phyloP scores from a whole-genome alignment of 2,329 filamentous ascomycete genomes.

The Reticulascus tulasneorum region DNA sequence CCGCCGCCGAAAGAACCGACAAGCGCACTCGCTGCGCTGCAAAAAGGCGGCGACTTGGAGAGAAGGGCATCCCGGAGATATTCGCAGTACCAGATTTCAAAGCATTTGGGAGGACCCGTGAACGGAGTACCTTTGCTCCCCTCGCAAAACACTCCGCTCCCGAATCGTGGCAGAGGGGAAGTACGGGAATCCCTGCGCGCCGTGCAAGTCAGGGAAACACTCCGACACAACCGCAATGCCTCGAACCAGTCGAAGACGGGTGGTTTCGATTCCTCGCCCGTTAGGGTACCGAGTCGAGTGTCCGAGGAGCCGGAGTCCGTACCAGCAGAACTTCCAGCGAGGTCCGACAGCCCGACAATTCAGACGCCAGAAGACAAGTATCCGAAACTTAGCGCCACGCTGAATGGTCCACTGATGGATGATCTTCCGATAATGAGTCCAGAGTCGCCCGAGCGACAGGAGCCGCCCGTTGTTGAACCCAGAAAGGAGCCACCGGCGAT shows the following conservation, averaged over 20 bases:
- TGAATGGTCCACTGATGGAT: slow-evolving; percentile 54
- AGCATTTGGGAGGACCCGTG: slow-evolving; percentile 77
- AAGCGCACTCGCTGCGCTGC: slow-evolving; percentile 85
- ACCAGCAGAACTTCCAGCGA: slow-evolving; percentile 5
- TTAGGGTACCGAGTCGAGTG: slow-evolving; percentile 55
- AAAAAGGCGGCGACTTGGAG: slow-evolving; percentile 88
- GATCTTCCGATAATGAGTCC: slow-evolving; percentile 32
- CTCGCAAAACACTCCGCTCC: slow-evolving; percentile 74
- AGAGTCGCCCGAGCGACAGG: slow-evolving; percentile 23
- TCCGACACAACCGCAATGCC: slow-evolving; percentile 44
- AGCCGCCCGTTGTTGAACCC: slow-evolving; percentile 16
- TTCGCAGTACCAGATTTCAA: slow-evolving; percentile 94
- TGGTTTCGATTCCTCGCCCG: slow-evolving; percentile 56
- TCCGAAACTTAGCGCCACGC: slow-evolving; percentile 49
- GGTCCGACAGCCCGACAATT: slow-evolving; percentile 38
- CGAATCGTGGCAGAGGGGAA: slow-evolving; percentile 76
- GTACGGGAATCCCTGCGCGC: slow-evolving; percentile 78
- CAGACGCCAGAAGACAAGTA: slow-evolving; percentile 67
- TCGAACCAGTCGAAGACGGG: slow-evolving; percentile 40
- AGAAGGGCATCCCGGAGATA: slow-evolving; percentile 88
- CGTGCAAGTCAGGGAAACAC: slow-evolving; percentile 50
- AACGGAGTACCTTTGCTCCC: slow-evolving; percentile 86
- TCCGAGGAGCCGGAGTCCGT: slow-evolving; percentile 58
- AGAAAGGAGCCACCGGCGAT: slow-evolving; percentile 17
- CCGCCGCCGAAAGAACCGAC: slow-evolving; percentile 69